Base-by-base conservation (phyloP, 164 flowering plant genomes). In the Dillenia turbinata region DNA sequence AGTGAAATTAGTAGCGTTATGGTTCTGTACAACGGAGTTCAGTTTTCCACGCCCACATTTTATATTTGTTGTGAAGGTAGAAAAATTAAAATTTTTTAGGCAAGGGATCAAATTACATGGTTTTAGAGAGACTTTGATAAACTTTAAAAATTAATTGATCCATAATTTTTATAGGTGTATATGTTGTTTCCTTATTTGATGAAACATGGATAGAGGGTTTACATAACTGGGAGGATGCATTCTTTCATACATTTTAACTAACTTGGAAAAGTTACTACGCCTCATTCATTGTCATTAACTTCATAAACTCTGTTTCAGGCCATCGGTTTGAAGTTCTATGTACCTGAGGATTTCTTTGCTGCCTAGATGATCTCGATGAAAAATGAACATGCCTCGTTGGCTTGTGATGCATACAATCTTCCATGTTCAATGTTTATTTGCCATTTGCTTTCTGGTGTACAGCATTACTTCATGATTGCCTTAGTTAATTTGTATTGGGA, bases 301-400 rank as follows among this genome's bases (percentile, higher is more conserved):
- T 19, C 22, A 19, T 19, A 19, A 19, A 19, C 22, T 19, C 22
- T 19, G 22, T 69, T 83, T 80, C 79, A 91, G 97, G 85, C 85
- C 9, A 69, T 86, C 61, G 98, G 98, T 13, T 54, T 92, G 74
- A 88, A 82, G 51, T 92, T 92, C 59, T 72, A 79, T 68, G 75
- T 86, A 54, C 96, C 96, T 0, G 98, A 92, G 72, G 95, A 92
- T 8, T 92, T 75, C 70, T 89, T 92, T 68, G 50, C 14, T 3
- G 51, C 59, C 10, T 72, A 56, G 68, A 60, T 47, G 44, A 56
- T 57, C 12, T 9, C 17, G 22, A 19, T 19, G 22, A 19, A 19
- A 19, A 19, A 19, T 19, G 22, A 19, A 19, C 22, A 19, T 19
- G 22, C 22, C 22, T 19, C 22, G 1, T 19, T 19, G 22, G 22